Conservation (phyloP, 225 moss, liverwort and hornwort genomes). For the Pleurozium schreberi region DNA sequence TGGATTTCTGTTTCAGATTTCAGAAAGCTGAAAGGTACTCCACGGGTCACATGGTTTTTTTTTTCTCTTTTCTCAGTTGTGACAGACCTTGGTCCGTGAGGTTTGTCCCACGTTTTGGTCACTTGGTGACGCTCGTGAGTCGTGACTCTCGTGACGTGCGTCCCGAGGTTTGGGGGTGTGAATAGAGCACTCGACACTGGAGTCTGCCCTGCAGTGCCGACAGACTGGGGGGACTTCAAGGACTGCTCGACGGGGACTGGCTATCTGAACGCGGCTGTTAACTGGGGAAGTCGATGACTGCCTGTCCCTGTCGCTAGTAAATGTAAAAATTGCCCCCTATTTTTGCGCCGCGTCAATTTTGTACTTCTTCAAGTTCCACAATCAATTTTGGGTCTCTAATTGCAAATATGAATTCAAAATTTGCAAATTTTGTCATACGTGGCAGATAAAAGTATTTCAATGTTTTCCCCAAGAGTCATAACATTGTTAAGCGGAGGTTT, state of each 20-base stretch:
- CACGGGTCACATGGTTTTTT: too few relatives aligned
- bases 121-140: too few relatives aligned
- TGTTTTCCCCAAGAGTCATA: too few relatives aligned
- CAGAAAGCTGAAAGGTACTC: background rate
- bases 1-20: background rate
- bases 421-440: too few relatives aligned
- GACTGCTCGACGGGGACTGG: background rate
- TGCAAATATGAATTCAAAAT: too few relatives aligned
- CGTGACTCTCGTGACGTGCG: too few relatives aligned
- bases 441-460: too few relatives aligned
- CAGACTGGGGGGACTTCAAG: background rate
- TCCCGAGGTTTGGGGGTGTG: background rate
- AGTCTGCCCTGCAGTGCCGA: background rate
- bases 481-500: too few relatives aligned
- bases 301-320: background rate
- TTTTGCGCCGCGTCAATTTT: too few relatives aligned
- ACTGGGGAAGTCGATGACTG: background rate
- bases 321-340: too few relatives aligned
- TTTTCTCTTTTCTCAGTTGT: background rate
- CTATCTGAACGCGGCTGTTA: background rate
- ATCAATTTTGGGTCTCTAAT: too few relatives aligned
- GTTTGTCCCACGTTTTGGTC: background rate
- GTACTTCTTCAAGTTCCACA: too few relatives aligned
- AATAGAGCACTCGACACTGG: background rate
- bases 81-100: background rate